Conservation (phyloP, 192 early-diverging fungal species). For the Spizellomyces punctatus region DNA sequence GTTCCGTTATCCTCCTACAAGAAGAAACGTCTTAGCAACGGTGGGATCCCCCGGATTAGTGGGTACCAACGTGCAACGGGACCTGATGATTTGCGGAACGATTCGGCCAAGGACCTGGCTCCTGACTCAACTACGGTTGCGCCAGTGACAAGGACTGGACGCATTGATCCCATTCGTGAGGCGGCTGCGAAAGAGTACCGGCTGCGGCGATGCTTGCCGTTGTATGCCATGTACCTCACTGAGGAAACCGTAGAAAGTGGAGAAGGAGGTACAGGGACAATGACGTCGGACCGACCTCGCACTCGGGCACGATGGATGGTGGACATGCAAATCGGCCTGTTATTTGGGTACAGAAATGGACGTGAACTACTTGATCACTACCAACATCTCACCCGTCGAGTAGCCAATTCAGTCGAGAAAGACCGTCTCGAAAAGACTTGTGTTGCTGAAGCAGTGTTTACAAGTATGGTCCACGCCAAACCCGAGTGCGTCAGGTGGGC, state of each 20-base stretch:
- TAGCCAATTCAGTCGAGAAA: slow-evolving; percentile 51
- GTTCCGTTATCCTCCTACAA: too few relatives aligned
- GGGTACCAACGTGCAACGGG: slow-evolving; percentile 21
- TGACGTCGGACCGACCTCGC: neutral
- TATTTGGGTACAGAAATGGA: slow-evolving; percentile 42
- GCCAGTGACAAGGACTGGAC: too few relatives aligned
- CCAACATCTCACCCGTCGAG: slow-evolving; percentile 38
- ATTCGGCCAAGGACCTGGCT: too few relatives aligned
- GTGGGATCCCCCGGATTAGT: neutral
- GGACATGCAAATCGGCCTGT: slow-evolving; percentile 53
- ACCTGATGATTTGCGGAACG: neutral
- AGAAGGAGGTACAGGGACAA: slow-evolving; percentile 17
- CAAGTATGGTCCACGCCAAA: slow-evolving; percentile 23
- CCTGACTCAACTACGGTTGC: too few relatives aligned
- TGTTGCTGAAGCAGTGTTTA: slow-evolving; percentile 23
- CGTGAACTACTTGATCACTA: slow-evolving; percentile 43
- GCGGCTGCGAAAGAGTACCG: slow-evolving; percentile 12
- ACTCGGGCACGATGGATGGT: slow-evolving; percentile 30
- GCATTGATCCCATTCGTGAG: slow-evolving; percentile 6
- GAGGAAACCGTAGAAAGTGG: slow-evolving; percentile 13
- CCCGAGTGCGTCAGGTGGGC: slow-evolving; percentile 18
- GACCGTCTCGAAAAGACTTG: slow-evolving; percentile 27
- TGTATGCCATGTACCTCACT: slow-evolving; percentile 39
- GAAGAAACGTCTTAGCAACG: too few relatives aligned
- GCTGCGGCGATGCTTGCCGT: slow-evolving; percentile 40